Conservation (phyloP, 2,329 filamentous ascomycete genomes). For the Podosphaera fusca region DNA sequence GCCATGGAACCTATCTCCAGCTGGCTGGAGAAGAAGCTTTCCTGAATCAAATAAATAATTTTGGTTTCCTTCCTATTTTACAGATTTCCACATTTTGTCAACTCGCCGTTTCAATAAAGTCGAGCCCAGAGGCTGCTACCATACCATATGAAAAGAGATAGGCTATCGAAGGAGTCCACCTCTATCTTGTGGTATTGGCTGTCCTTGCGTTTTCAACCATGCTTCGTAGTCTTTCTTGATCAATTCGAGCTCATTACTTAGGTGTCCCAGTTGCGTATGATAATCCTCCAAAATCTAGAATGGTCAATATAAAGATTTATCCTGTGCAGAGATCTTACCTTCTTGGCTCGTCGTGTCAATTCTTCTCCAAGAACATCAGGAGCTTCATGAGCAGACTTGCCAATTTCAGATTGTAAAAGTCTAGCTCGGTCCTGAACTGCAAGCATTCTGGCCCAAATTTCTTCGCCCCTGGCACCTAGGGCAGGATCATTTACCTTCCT, state of each 20-base stretch:
- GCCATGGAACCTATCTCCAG: too few species aligned
- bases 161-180: not conserved
- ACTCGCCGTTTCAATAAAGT: too few species aligned
- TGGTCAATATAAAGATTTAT: constrained; percentile 6
- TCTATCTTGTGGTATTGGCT: not conserved
- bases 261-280: constrained; percentile 53
- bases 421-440: constrained; percentile 50
- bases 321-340: constrained; percentile 27
- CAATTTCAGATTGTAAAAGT: constrained; percentile 49
- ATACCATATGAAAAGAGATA: too few species aligned
- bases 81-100: too few species aligned
- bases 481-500: constrained; percentile 50
- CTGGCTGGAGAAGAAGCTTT: too few species aligned
- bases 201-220: constrained; percentile 22
- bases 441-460: constrained; percentile 66
- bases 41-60: too few species aligned
- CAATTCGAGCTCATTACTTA: constrained; percentile 38
- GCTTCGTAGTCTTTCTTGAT: constrained; percentile 29
- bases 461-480: constrained; percentile 53
- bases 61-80: too few species aligned
- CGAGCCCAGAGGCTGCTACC: too few species aligned
- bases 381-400: constrained; percentile 35
- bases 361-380: constrained; percentile 42
- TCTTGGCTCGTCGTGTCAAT: constrained; percentile 47
- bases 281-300: constrained; percentile 55